phyloP scores from a whole-genome alignment of 2,329 filamentous ascomycete genomes.

The Penicillium rolfsii region DNA sequence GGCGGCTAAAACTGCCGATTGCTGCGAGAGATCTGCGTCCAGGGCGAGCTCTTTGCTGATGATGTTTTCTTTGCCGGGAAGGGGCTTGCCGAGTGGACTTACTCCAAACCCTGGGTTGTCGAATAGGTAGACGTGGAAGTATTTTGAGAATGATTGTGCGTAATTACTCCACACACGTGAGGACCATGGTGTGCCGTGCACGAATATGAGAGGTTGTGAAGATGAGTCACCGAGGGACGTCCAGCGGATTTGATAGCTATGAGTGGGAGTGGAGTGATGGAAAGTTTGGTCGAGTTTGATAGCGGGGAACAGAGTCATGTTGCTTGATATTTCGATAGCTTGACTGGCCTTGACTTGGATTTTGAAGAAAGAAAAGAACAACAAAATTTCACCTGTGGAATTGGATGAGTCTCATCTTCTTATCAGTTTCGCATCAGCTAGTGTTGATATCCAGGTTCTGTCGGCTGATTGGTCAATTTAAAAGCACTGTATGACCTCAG shows the following conservation, averaged over 20 bases:
- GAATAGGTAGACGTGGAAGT: constrained; percentile 49
- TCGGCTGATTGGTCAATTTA: not conserved
- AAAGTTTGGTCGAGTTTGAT: constrained; percentile 32
- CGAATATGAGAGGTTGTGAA: constrained; percentile 45
- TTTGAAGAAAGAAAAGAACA: not conserved
- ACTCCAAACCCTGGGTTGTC: constrained; percentile 53
- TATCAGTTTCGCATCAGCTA: not conserved
- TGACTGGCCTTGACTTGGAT: no score
- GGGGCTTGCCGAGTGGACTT: constrained; percentile 35
- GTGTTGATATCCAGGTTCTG: not conserved
- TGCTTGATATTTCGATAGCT: not conserved
- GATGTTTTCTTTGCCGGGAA: constrained; percentile 20
- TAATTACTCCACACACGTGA: constrained; percentile 46
- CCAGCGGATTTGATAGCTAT: constrained; percentile 38
- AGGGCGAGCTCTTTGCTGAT: constrained; percentile 34
- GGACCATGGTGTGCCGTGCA: constrained; percentile 56
- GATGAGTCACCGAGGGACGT: constrained; percentile 37
- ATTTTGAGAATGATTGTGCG: constrained; percentile 40
- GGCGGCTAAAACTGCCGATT: constrained; percentile 45
- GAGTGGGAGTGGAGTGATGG: constrained; percentile 32
- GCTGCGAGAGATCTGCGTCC: constrained; percentile 38
- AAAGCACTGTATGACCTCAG: not conserved
- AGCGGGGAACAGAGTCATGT: not conserved
- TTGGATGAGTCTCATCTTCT: not conserved
- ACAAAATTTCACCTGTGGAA: not conserved